These are phyloP conservation scores for Kwoniella shivajii DNA, from an alignment of 1,284 basidiomycete genomes.

Conservation along the genomic window DNA sequence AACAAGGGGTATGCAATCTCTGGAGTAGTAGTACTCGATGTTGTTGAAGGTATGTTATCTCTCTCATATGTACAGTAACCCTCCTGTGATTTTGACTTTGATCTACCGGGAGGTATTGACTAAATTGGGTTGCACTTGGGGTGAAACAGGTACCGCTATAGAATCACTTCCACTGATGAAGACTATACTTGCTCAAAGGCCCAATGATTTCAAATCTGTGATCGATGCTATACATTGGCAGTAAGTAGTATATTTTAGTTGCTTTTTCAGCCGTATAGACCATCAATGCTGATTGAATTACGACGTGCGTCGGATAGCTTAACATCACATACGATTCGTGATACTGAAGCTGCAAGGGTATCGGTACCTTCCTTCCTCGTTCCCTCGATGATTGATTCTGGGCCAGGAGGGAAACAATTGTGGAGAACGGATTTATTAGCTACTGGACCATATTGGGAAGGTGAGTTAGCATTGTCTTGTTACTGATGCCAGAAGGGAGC, in stretches of 20 bases:
- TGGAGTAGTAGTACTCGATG: constrained; percentile 88
- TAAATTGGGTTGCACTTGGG: no score
- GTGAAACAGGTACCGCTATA: constrained; percentile 88
- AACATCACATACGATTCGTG: constrained; percentile 74
- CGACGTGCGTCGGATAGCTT: constrained; percentile 58
- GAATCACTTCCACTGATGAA: constrained; percentile 91
- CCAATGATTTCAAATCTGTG: constrained; percentile 76
- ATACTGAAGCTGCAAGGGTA: constrained; percentile 74
- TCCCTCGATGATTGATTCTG: constrained; percentile 41
- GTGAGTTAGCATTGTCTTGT: constrained; percentile 57
- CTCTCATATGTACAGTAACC: not conserved
- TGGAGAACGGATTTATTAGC: constrained; percentile 85
- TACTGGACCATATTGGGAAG: constrained; percentile 87
- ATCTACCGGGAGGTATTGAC: no score
- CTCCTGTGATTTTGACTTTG: no score
- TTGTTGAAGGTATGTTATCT: constrained; percentile 77
- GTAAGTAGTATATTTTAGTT: constrained; percentile 61
- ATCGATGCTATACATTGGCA: constrained; percentile 95
- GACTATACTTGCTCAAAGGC: constrained; percentile 78
- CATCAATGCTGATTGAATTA: constrained; percentile 1
- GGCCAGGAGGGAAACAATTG: constrained; percentile 42
- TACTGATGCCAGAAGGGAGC: not conserved
- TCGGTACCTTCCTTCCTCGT: constrained; percentile 77
- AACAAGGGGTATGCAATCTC: constrained; percentile 69
- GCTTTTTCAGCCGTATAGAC: no score